Conservation (phyloP, 495 filamentous ascomycete species). For the Polyplosphaeria fusca region DNA sequence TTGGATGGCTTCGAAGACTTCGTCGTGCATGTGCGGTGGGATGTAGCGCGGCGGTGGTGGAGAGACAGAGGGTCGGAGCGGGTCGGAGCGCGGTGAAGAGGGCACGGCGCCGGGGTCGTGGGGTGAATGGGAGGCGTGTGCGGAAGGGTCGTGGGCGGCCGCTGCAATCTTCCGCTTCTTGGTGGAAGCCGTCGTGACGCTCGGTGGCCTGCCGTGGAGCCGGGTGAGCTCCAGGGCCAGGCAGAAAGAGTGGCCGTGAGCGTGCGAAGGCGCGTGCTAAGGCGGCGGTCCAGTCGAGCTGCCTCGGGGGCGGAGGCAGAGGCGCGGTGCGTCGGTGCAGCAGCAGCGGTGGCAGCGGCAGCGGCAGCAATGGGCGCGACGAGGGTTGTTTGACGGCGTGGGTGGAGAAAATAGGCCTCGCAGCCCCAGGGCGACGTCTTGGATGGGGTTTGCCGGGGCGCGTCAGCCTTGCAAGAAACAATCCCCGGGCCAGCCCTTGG, state of each 20-base stretch:
- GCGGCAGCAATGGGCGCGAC: conserved; percentile 12
- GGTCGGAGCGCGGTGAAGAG: conserved; percentile 33
- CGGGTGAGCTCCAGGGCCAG: conserved; percentile 32
- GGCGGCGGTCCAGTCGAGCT: conserved; percentile 1
- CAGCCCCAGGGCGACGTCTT: neutral
- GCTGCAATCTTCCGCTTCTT: conserved; percentile 83
- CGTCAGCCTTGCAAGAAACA: conserved; percentile 1
- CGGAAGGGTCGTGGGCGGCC: conserved; percentile 36
- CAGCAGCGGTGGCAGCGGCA: conserved; percentile 12
- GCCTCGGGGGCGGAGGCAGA: conserved; percentile 1
- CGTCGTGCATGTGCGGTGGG: conserved; percentile 60
- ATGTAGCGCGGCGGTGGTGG: conserved; percentile 53
- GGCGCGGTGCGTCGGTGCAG: conserved; percentile 15
- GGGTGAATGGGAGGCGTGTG: conserved; percentile 17
- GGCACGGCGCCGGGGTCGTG: conserved; percentile 19
- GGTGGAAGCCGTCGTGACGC: conserved; percentile 80
- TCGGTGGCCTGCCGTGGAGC: conserved; percentile 33
- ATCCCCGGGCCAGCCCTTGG: too few species aligned
- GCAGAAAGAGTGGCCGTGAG: conserved; percentile 18
- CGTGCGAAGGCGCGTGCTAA: conserved; percentile 17
- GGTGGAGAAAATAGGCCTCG: neutral
- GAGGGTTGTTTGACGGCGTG: neutral
- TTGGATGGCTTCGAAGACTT: conserved; percentile 48
- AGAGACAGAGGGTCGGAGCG: conserved; percentile 30
- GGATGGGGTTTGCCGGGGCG: neutral